phyloP scores from a whole-genome alignment of 441 rosid species.

The Syzygium syzygioides region DNA sequence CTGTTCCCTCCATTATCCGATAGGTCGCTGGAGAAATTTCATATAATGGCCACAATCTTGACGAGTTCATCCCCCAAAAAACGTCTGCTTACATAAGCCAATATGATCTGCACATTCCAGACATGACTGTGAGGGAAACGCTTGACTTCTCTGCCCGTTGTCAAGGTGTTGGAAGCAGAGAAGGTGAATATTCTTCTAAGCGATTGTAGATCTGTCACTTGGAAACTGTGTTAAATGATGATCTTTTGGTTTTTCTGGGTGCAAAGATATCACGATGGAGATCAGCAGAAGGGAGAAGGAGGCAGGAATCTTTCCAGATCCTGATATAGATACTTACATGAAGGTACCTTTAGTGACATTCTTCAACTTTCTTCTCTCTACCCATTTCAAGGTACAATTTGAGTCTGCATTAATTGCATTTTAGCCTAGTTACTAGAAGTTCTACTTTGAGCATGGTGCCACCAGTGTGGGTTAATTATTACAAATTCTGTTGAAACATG shows the following conservation, averaged over 20 bases:
- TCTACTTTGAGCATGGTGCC: background rate
- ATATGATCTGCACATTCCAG: slow-evolving; percentile 55
- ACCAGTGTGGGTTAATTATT: background rate
- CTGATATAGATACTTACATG: slow-evolving; percentile 59
- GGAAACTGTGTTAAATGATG: background rate
- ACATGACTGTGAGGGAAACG: slow-evolving; percentile 59
- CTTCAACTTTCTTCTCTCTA: background rate
- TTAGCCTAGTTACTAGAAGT: background rate
- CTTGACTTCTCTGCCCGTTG: slow-evolving; percentile 47
- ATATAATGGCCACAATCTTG: slow-evolving; percentile 34
- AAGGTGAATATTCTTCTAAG: slow-evolving; percentile 24
- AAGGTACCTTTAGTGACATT: slow-evolving; percentile 32
- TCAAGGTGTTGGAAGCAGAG: slow-evolving; percentile 45
- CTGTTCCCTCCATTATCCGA: background rate
- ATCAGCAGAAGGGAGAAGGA: slow-evolving; percentile 50
- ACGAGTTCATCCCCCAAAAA: slow-evolving; percentile 47
- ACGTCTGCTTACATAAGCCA: slow-evolving; percentile 63
- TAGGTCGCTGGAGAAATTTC: slow-evolving; percentile 40
- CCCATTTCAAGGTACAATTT: background rate
- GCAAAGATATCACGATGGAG: slow-evolving; percentile 44
- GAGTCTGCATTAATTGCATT: background rate
- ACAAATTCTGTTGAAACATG: background rate
- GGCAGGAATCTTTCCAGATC: slow-evolving; percentile 49
- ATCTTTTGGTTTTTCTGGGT: background rate
- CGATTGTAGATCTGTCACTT: background rate